These are phyloP conservation scores for Phlyctochytrium bullatum DNA, from an alignment of 192 early-diverging fungal species.

Conservation along the genomic window DNA sequence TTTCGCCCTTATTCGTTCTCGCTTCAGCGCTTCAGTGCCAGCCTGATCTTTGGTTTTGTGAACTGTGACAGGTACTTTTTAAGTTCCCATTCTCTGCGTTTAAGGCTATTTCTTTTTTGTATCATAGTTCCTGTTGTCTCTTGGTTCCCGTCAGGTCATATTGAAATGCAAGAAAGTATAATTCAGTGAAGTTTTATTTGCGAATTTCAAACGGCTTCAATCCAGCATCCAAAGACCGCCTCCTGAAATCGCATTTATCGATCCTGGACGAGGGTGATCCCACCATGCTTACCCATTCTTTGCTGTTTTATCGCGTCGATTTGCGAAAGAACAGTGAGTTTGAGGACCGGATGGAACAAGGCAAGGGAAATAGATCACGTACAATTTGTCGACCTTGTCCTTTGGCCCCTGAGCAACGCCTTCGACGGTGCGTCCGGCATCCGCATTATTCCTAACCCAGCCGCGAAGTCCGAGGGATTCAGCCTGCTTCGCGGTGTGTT, in stretches of 20 bases:
- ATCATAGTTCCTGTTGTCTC: not conserved
- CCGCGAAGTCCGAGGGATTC: conserved; percentile 11
- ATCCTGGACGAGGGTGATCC: not conserved
- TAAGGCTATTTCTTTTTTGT: not conserved
- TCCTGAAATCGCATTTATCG: not conserved
- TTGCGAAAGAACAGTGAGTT: not conserved
- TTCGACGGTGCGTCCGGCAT: conserved; percentile 11
- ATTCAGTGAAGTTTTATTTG: too few species aligned
- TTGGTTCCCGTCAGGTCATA: too few species aligned
- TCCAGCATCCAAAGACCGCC: not conserved
- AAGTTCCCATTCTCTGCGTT: not conserved
- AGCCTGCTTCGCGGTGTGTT: conserved; percentile 14
- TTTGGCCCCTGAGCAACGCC: conserved; percentile 12
- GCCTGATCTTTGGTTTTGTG: not conserved
- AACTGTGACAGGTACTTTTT: not conserved
- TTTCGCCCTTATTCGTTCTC: not conserved
- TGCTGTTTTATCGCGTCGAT: too few species aligned
- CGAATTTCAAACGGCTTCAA: not conserved
- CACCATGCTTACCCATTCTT: not conserved
- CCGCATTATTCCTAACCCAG: conserved; percentile 11
- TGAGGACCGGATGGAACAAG: not conserved
- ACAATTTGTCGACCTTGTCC: conserved; percentile 1
- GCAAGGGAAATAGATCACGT: not conserved
- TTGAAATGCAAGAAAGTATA: too few species aligned
- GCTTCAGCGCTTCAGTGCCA: not conserved